These are phyloP conservation scores for Vaccinium myrtillus DNA, from an alignment of 148 eudicot genomes.

Conservation along the genomic window DNA sequence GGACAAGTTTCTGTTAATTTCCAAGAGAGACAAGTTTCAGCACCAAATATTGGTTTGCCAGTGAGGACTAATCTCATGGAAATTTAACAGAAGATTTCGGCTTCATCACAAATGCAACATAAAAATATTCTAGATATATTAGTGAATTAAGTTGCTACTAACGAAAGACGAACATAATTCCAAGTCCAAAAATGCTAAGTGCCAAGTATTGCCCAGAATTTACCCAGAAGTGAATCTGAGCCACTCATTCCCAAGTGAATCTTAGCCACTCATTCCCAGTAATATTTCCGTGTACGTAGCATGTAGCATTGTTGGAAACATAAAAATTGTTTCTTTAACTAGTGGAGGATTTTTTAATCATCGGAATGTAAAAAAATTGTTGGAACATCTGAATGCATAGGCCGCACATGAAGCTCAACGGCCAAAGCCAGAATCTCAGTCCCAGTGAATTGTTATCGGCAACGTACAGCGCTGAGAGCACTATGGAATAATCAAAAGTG, in stretches of 20 bases:
- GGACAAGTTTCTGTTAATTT: neutral
- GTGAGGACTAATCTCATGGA: neutral
- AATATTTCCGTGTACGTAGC: too few species aligned
- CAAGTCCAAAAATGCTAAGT: too few species aligned
- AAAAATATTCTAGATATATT: too few species aligned
- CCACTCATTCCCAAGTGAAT: too few species aligned
- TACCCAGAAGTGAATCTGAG: too few species aligned
- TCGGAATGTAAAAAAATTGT: slow-evolving; percentile 7
- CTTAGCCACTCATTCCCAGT: too few species aligned
- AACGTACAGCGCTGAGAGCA: slow-evolving; percentile 49
- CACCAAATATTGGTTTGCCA: neutral
- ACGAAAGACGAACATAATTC: too few species aligned
- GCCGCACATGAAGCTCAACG: neutral
- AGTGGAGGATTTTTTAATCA: neutral
- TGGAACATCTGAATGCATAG: slow-evolving; percentile 41
- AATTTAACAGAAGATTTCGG: too few species aligned
- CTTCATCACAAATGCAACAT: too few species aligned
- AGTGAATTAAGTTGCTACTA: too few species aligned
- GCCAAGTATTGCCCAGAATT: too few species aligned
- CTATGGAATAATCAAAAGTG: slow-evolving; percentile 22
- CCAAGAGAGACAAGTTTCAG: neutral
- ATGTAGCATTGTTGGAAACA: too few species aligned
- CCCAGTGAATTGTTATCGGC: slow-evolving; percentile 31
- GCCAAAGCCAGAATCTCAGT: slow-evolving; percentile 38
- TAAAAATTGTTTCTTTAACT: neutral